Conservation (phyloP, 768 basidiomycete genomes). For the Naganishia onofrii region DNA sequence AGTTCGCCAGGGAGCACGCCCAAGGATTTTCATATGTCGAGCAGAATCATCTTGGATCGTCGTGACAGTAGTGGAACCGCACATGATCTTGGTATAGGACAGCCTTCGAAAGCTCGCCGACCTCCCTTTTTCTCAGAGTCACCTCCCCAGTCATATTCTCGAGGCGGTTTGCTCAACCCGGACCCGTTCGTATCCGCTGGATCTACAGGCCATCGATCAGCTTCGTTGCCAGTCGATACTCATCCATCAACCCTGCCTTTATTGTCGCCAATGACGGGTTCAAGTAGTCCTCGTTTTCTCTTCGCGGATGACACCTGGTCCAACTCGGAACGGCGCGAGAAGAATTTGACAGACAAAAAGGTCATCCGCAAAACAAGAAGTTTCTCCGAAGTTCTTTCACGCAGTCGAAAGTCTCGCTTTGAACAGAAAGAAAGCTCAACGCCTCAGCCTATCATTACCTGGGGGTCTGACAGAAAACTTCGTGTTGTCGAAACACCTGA, state of each 20-base stretch:
- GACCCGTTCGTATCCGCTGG: neutral
- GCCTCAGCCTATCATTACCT: constrained; percentile 2
- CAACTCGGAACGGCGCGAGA: neutral
- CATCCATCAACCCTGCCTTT: neutral
- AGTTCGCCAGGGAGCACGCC: neutral
- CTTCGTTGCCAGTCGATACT: constrained; percentile 1
- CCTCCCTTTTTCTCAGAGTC: neutral
- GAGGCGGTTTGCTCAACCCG: neutral
- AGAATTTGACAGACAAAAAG: neutral
- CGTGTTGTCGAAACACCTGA: neutral
- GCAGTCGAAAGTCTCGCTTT: constrained; percentile 1
- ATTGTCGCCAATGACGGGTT: neutral
- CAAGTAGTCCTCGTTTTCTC: neutral
- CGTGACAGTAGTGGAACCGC: neutral
- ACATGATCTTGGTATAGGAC: neutral
- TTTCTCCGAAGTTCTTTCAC: constrained; percentile 14
- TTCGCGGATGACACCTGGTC: neutral
- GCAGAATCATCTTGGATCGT: neutral
- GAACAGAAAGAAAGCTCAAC: neutral
- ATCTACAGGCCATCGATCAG: neutral
- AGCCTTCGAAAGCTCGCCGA: constrained; percentile 4
- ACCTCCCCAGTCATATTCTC: neutral
- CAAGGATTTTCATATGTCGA: neutral
- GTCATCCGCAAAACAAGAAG: constrained; percentile 19
- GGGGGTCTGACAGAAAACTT: neutral